Base-by-base conservation (phyloP, 2,329 filamentous ascomycete genomes). In the Lecanicillium sp. region DNA sequence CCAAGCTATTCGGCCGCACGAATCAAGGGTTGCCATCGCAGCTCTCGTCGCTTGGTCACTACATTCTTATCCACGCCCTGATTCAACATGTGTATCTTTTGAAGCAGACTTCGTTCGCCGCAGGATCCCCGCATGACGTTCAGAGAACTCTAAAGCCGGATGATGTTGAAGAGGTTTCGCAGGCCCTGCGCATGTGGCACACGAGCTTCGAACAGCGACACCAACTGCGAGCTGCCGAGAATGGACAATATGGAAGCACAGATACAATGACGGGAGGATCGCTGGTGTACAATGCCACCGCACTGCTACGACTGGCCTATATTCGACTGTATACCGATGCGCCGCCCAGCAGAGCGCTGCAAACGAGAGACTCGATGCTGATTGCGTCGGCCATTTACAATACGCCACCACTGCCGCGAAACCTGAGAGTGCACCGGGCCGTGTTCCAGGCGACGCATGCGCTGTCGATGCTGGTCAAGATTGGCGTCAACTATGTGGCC, bases 21-120 rank as follows among this genome's bases (percentile, higher is more conserved):
- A 61, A 64, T 1, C 67, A 73, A 44, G 64, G 62, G 0, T 62
- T 72, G 1, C 68, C 69, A 1, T 58, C 65, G 1, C 67, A 69
- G 32, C 63, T 77, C 40, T 77, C 74, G 0, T 76, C 77, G 0
- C 58, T 84, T 6, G 82, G 81, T 1, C 82, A 82, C 49, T 85
- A 87, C 46, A 72, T 84, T 7, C 64, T 87, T 25, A 81, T 87
- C 3, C 81, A 86, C 50, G 81, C 80, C 4, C 56, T 87, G 17
- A 71, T 86, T 10, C 82, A 87, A 49, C 80, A 85, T 44, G 79
- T 87, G 13, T 86, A 81, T 53, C 65, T 85, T 28, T 57, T 84
- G 17, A 81, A 82, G 48, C 76, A 82, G 50, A 77, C 75, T 0
- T 74, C 71, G 0, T 69, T 78, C 35, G 65, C 66, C 3, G 57